Percentiles rank a stretch among this genome's conserved stretches.
Evolutionary conservation across 2,329 filamentous ascomycete genomes (phyloP).

Genomic region (Hymenoscyphus fraxineus): DNA sequence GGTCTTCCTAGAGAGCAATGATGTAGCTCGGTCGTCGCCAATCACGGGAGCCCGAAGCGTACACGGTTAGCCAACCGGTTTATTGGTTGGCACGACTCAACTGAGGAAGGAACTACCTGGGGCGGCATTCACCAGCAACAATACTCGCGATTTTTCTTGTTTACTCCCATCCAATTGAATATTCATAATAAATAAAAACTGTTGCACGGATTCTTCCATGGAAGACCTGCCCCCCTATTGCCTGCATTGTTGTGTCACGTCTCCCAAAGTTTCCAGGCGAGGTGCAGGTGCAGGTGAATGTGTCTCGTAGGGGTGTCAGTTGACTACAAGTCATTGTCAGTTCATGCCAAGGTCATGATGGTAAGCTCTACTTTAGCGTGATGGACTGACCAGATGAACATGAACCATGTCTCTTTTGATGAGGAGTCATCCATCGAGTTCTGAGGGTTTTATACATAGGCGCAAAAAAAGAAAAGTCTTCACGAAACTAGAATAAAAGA

Average conservation of each 20-base stretch:
- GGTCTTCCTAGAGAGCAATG: not conserved
- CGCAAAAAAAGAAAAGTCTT: too few relatives aligned
- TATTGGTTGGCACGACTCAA: not conserved
- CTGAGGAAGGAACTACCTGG: conserved; percentile 1
- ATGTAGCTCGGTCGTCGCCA: not conserved
- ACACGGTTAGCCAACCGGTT: not conserved
- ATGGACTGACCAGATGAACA: not conserved
- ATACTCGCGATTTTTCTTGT: not conserved
- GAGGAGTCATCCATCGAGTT: too few relatives aligned
- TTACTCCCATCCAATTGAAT: not conserved
- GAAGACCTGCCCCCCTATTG: not conserved
- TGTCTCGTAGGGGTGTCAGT: conserved; percentile 1
- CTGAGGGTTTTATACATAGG: not conserved
- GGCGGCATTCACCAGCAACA: not conserved
- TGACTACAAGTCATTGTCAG: not conserved
- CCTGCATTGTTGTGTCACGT: not conserved
- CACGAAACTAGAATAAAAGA: too few relatives aligned
- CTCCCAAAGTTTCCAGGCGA: not conserved
- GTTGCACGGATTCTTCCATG: not conserved
- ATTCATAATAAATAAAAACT: not conserved
- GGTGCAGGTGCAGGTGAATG: not conserved
- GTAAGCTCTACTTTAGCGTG: not conserved
- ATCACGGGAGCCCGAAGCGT: not conserved
- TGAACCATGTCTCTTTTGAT: too few relatives aligned
- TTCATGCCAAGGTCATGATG: not conserved